These are phyloP conservation scores for Xanthoparmelia taractica DNA, from an alignment of 495 filamentous ascomycete genomes.

Conservation along the genomic window DNA sequence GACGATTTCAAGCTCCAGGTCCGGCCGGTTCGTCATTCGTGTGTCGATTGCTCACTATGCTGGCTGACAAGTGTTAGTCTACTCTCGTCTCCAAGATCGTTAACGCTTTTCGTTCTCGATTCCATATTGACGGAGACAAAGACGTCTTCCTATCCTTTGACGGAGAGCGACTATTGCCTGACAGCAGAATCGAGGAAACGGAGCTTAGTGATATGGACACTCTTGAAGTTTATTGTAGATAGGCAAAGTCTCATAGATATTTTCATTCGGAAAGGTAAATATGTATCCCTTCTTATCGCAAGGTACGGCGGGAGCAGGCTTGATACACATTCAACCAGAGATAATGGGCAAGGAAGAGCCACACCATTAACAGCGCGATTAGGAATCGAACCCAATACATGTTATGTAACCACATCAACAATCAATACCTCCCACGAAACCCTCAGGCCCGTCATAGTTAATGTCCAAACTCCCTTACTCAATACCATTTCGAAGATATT, in stretches of 20 bases:
- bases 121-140: constrained; percentile 39
- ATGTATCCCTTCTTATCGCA: not conserved
- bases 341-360: too few relatives aligned
- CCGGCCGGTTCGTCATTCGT: constrained; percentile 38
- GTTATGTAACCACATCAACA: not conserved
- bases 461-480: too few relatives aligned
- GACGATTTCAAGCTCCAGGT: constrained; percentile 52
- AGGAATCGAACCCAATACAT: too few relatives aligned
- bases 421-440: too few relatives aligned
- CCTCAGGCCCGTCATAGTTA: too few relatives aligned
- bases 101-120: constrained; percentile 42
- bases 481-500: too few relatives aligned
- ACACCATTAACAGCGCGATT: too few relatives aligned
- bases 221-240: constrained; percentile 43
- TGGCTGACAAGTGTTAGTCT: constrained; percentile 29
- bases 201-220: constrained; percentile 74
- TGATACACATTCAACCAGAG: not conserved
- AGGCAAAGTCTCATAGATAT: not conserved
- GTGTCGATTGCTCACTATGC: constrained; percentile 6
- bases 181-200: constrained; percentile 56
- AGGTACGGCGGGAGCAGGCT: not conserved
- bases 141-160: constrained; percentile 66
- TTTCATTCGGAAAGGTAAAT: not conserved
- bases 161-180: constrained; percentile 62
- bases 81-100: constrained; percentile 50